Percentiles rank a stretch among this genome's conserved stretches.
These are phyloP conservation scores for Aechmea fasciata DNA, from an alignment of 176 grass and related monocot species.

Conservation along the genomic window DNA sequence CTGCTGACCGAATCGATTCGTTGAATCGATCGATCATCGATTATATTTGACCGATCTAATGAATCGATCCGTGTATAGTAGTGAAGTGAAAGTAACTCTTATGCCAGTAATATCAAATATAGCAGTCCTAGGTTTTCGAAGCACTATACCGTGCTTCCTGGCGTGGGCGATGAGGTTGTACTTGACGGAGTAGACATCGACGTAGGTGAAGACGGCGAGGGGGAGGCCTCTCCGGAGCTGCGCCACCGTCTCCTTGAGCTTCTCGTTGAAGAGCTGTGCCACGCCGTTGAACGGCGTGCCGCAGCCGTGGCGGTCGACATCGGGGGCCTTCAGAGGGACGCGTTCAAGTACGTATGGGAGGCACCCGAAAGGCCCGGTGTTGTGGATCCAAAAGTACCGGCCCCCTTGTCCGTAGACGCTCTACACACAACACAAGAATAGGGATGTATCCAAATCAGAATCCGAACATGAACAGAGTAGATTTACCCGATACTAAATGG, in stretches of 20 bases:
- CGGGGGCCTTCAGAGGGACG: conserved; percentile 22
- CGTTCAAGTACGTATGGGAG: conserved; percentile 61
- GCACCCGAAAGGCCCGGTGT: conserved; percentile 85
- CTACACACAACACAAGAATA: conserved; percentile 23
- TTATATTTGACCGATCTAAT: no score
- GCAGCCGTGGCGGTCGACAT: conserved; percentile 44
- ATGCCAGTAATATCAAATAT: not conserved
- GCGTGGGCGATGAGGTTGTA: conserved; percentile 62
- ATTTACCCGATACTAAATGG: no score
- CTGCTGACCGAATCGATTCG: no score
- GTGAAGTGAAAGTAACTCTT: no score
- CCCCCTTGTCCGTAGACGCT: conserved; percentile 39
- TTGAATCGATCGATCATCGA: no score
- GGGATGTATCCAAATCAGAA: no score
- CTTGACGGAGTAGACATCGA: conserved; percentile 77
- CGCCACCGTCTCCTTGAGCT: conserved; percentile 62
- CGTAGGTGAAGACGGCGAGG: conserved; percentile 61
- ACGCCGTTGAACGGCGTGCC: conserved; percentile 64
- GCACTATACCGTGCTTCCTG: conserved; percentile 56
- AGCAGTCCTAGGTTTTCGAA: no score
- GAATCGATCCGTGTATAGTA: not conserved
- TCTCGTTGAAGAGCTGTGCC: conserved; percentile 58
- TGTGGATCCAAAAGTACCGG: conserved; percentile 95
- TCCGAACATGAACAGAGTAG: no score
- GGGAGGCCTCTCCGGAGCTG: conserved; percentile 45